Evolutionary conservation across 2,329 filamentous ascomycete genomes (phyloP).

Genomic region (Mycosphaerella sp.): DNA sequence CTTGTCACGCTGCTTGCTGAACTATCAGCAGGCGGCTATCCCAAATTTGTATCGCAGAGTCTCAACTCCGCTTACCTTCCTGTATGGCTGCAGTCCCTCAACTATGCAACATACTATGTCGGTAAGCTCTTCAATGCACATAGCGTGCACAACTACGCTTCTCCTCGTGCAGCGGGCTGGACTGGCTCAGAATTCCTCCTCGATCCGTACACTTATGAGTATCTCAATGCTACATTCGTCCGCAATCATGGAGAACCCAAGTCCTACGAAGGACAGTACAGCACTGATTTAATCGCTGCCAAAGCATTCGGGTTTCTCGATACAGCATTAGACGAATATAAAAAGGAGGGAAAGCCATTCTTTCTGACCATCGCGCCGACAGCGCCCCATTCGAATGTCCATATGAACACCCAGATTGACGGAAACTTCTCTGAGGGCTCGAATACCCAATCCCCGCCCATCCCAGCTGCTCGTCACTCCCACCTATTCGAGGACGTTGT

Average conservation of each 20-base stretch:
- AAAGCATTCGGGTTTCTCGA: slow-evolving; percentile 57
- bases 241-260: slow-evolving; percentile 52
- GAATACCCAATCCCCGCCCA: slow-evolving; percentile 40
- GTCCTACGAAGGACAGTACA: slow-evolving; percentile 51
- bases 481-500: slow-evolving; percentile 55
- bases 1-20: neutral
- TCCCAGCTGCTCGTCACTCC: slow-evolving; percentile 55
- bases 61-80: slow-evolving; percentile 63
- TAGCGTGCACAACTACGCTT: slow-evolving; percentile 54
- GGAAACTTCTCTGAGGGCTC: slow-evolving; percentile 29
- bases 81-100: slow-evolving; percentile 61
- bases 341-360: slow-evolving; percentile 47
- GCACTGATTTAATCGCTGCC: slow-evolving; percentile 53
- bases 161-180: slow-evolving; percentile 53
- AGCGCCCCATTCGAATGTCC: slow-evolving; percentile 57
- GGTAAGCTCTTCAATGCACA: slow-evolving; percentile 68
- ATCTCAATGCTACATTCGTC: slow-evolving; percentile 59
- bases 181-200: slow-evolving; percentile 44
- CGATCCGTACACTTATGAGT: slow-evolving; percentile 62
- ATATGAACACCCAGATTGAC: slow-evolving; percentile 30
- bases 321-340: slow-evolving; percentile 46
- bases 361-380: slow-evolving; percentile 61
- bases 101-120: slow-evolving; percentile 65
- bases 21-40: slow-evolving; percentile 47
- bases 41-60: slow-evolving; percentile 59